Percentiles rank a stretch among this genome's conserved stretches.
Conservation (phyloP, 306 rosid species). For the Glycyrrhiza uralensis region DNA sequence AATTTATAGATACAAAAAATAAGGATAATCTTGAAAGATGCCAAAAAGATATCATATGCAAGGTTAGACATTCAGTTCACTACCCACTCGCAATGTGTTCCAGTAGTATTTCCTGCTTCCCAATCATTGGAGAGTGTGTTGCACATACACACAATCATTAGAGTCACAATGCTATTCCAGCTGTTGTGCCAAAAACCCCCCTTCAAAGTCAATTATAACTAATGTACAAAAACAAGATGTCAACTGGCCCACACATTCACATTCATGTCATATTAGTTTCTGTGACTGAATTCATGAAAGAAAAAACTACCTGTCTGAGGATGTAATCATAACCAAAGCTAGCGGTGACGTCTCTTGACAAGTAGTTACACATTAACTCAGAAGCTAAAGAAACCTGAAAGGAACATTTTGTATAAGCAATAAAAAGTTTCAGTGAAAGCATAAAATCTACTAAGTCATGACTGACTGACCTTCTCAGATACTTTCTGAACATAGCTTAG, state of each 20-base stretch:
- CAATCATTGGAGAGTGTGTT: not conserved
- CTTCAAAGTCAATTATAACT: not conserved
- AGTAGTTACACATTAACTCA: slow-evolving; percentile 89
- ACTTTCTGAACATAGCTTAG: slow-evolving; percentile 96
- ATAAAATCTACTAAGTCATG: not conserved
- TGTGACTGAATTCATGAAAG: slow-evolving; percentile 12
- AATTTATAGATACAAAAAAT: not conserved
- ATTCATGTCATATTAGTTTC: not conserved
- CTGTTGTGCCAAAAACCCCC: not conserved
- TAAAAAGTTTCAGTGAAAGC: not conserved
- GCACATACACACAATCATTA: not conserved
- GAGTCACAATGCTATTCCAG: not conserved
- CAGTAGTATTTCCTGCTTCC: not conserved
- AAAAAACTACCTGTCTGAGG: slow-evolving; percentile 73
- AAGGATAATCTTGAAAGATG: too few relatives aligned
- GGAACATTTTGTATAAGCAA: not conserved
- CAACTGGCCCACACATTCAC: not conserved
- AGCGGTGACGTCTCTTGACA: slow-evolving; percentile 83
- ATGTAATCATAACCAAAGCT: slow-evolving; percentile 93
- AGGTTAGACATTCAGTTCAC: not conserved
- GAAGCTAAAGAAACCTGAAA: slow-evolving; percentile 87
- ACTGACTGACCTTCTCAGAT: slow-evolving; percentile 78
- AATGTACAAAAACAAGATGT: not conserved
- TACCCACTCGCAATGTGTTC: not conserved
- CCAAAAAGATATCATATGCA: not conserved